These are phyloP conservation scores for Elongisporangium undulatum DNA, from an alignment of 352 stramenopile genomes.

Conservation along the genomic window DNA sequence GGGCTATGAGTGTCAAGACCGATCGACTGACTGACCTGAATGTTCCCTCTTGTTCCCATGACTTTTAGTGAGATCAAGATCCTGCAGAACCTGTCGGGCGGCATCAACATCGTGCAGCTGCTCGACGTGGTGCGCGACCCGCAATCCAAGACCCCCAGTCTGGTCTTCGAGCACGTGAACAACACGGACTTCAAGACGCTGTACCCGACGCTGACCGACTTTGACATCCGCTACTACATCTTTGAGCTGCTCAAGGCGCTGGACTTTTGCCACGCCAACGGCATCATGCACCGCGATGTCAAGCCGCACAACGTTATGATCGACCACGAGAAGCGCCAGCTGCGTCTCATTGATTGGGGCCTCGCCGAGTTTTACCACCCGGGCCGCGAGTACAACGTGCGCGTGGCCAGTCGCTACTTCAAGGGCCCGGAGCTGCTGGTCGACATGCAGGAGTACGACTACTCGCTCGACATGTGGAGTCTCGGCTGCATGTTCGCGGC, in stretches of 20 bases:
- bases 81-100: conserved; percentile 98
- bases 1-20: background rate
- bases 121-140: conserved; percentile 98
- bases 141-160: conserved; percentile 97
- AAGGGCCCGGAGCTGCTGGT: conserved; percentile 99
- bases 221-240: conserved; percentile 99
- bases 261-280: conserved; percentile 99
- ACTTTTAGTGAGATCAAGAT: conserved; percentile 97
- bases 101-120: conserved; percentile 98
- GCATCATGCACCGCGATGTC: conserved; percentile 99
- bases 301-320: conserved; percentile 99
- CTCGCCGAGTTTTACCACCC: conserved; percentile 99
- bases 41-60: background rate
- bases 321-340: conserved; percentile 97
- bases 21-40: no score
- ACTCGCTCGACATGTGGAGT: conserved; percentile 99
- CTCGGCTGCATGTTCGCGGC: conserved; percentile 99
- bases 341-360: conserved; percentile 99
- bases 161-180: conserved; percentile 99
- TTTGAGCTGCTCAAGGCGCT: conserved; percentile 95
- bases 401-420: conserved; percentile 99
- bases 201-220: conserved; percentile 98
- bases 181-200: conserved; percentile 99
- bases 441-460: conserved; percentile 99
- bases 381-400: conserved; percentile 98